Base-by-base conservation (phyloP, 2,329 filamentous ascomycete genomes). In the Waltergamsia citrina region DNA sequence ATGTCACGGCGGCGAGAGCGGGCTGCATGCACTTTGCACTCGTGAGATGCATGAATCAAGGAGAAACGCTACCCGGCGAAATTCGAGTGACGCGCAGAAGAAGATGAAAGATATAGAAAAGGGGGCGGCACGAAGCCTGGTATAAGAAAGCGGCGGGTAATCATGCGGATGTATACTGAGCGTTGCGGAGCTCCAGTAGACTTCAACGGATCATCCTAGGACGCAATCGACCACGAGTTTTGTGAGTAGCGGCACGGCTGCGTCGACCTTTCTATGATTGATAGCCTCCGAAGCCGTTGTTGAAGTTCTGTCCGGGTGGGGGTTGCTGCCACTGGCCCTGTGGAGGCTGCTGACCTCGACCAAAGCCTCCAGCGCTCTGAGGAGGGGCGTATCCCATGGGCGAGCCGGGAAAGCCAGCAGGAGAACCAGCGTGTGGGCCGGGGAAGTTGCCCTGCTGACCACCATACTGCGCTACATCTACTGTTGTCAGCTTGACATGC, bases 291-390 rank as follows among this genome's bases (percentile, higher is more conserved):
- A 77, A 80, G 38, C 73, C 74, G 46, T 74, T 59, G 55, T 67
- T 69, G 51, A 72, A 77, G 53, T 69, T 73, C 52, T 76, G 72
- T 36, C 64, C 64, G 18, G 62, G 63, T 33, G 60, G 60, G 33
- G 64, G 59, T 51, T 71, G 28, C 23, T 30, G 28, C 72, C 72
- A 74, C 49, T 73, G 70, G 41, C 64, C 51, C 43, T 70, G 72
- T 26, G 71, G 68, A 25, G 66, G 65, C 50, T 72, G 68, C 47
- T 77, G 73, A 43, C 84, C 85, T 53, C 86, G 85, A 42, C 85
- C 85, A 52, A 87, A 94, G 41, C 85, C 85, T 48, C 84, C 85
- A 47, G 84, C 82, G 53, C 81, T 92, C 45, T 80, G 72, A 47
- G 73, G 81, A 43, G 68, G 78, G 50, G 71, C 81, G 61, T 83